Conservation (phyloP, 2,329 filamentous ascomycete species). For the Nothophoma quercina region DNA sequence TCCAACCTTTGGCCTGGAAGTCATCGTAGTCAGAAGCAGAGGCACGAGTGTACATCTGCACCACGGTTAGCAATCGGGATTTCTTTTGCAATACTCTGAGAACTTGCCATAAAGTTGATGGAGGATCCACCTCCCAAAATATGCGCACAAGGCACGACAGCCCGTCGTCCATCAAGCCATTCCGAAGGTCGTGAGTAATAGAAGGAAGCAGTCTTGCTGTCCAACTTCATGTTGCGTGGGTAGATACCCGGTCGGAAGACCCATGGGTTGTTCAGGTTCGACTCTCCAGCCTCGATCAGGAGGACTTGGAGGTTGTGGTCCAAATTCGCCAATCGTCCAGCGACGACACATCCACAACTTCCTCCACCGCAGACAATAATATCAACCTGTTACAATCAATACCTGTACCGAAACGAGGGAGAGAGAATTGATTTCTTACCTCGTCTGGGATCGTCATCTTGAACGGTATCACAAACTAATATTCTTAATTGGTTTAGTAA, state of each 20-base stretch:
- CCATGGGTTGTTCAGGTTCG: constrained; percentile 79
- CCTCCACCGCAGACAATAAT: constrained; percentile 82
- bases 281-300: constrained; percentile 75
- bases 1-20: constrained; percentile 82
- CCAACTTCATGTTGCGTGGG: constrained; percentile 79
- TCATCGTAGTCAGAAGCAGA: constrained; percentile 79
- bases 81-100: neutral
- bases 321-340: constrained; percentile 71
- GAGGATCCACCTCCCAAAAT: constrained; percentile 75
- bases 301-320: constrained; percentile 77
- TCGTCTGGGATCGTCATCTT: constrained; percentile 74
- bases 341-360: constrained; percentile 65
- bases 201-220: constrained; percentile 83
- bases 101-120: constrained; percentile 76
- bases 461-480: constrained; percentile 9
- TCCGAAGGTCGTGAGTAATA: constrained; percentile 79
- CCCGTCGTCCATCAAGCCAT: constrained; percentile 73
- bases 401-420: neutral
- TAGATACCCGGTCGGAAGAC: constrained; percentile 79
- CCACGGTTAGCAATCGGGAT: constrained; percentile 7
- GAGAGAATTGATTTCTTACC: constrained; percentile 36
- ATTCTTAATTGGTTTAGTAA: neutral
- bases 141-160: constrained; percentile 77
- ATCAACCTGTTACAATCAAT: constrained; percentile 61
- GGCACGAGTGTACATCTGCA: constrained; percentile 74